phyloP scores from a whole-genome alignment of 176 grass and related monocot genomes.

The Oryza rufipogon region DNA sequence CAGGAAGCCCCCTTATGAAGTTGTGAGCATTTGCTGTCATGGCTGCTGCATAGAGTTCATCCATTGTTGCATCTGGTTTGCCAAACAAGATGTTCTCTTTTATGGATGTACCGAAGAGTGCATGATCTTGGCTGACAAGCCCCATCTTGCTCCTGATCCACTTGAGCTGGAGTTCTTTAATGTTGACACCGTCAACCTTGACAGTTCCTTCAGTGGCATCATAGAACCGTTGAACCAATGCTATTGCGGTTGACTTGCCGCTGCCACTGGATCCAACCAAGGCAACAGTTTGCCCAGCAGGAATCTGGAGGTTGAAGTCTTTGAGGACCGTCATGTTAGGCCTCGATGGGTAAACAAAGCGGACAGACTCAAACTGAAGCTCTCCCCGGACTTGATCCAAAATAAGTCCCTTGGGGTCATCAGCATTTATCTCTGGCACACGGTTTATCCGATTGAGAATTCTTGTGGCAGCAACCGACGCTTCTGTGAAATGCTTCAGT shows the following conservation, averaged over 20 bases:
- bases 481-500: slow-evolving; percentile 93
- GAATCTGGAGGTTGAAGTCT: slow-evolving; percentile 78
- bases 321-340: slow-evolving; percentile 70
- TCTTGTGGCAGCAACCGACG: slow-evolving; percentile 78
- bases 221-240: slow-evolving; percentile 91
- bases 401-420: slow-evolving; percentile 62
- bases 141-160: slow-evolving; percentile 97
- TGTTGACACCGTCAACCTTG: slow-evolving; percentile 80
- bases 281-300: slow-evolving; percentile 83
- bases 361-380: slow-evolving; percentile 66
- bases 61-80: slow-evolving; percentile 76
- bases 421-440: slow-evolving; percentile 63
- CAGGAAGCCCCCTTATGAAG: slow-evolving; percentile 82
- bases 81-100: slow-evolving; percentile 94
- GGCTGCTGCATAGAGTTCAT: slow-evolving; percentile 90
- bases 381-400: slow-evolving; percentile 65
- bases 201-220: slow-evolving; percentile 75
- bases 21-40: slow-evolving; percentile 99
- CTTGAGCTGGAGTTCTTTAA: slow-evolving; percentile 70
- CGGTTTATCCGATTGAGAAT: slow-evolving; percentile 83
- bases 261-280: slow-evolving; percentile 90
- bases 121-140: slow-evolving; percentile 96
- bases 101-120: slow-evolving; percentile 88
- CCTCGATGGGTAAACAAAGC: slow-evolving; percentile 85
- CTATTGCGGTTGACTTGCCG: slow-evolving; percentile 91